A percentile compares a stretch with the other conserved stretches of the same genome.
phyloP scores from a whole-genome alignment of 2,329 filamentous ascomycete species.

The Sphaerulina populicola region DNA sequence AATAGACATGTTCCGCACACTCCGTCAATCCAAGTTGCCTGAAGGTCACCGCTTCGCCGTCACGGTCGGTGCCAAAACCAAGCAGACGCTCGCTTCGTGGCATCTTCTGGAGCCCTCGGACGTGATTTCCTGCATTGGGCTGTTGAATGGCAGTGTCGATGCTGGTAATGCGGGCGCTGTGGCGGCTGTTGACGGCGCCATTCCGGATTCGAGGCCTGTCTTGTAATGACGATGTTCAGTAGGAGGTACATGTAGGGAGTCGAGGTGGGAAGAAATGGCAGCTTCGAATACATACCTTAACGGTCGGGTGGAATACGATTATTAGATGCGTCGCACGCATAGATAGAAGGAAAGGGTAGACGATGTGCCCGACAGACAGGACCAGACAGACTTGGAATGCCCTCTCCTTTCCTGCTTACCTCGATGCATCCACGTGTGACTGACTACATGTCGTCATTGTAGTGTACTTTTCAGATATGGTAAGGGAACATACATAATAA shows the following conservation, averaged over 20 bases:
- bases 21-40: constrained; percentile 51
- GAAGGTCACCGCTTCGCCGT: constrained; percentile 73
- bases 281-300: no score
- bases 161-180: constrained; percentile 26
- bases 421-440: no score
- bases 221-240: not conserved
- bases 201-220: constrained; percentile 19
- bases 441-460: no score
- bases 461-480: no score
- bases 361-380: no score
- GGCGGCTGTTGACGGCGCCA: constrained; percentile 25
- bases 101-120: constrained; percentile 82
- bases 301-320: no score
- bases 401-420: no score
- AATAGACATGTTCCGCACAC: constrained; percentile 71
- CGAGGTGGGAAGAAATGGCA: not conserved
- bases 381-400: no score
- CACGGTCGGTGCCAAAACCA: constrained; percentile 83
- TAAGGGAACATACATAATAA: no score
- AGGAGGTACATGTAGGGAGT: not conserved
- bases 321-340: no score
- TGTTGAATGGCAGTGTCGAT: constrained; percentile 31
- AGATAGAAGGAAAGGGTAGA: no score
- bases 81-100: constrained; percentile 83
- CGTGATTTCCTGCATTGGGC: constrained; percentile 52